phyloP scores from a whole-genome alignment of 768 basidiomycete genomes.

The Amanita subjunquillea region DNA sequence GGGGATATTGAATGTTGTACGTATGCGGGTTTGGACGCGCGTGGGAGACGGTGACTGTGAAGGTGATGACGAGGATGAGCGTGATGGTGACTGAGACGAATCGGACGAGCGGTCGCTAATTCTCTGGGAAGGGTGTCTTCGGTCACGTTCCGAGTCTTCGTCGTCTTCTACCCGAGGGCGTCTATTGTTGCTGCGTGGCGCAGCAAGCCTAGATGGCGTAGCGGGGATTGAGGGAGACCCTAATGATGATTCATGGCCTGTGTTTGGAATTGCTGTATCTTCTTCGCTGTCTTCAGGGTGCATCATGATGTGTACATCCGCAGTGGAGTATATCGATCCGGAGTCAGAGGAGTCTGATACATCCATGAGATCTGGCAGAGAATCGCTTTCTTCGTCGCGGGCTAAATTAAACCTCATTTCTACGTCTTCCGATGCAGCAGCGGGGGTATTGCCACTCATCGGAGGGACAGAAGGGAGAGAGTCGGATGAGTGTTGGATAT shows the following conservation, averaged over 20 bases:
- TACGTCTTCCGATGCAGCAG: not conserved
- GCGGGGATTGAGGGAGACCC: slow-evolving; percentile 1
- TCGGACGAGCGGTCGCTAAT: slow-evolving; percentile 16
- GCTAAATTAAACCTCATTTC: not conserved
- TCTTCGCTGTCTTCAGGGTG: not conserved
- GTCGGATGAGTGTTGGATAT: not conserved
- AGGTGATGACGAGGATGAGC: slow-evolving; percentile 9
- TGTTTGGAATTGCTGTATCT: not conserved
- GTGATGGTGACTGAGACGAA: slow-evolving; percentile 9
- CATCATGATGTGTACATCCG: slow-evolving; percentile 5
- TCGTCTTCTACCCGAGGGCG: slow-evolving; percentile 56
- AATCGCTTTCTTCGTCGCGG: slow-evolving; percentile 15
- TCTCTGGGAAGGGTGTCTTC: slow-evolving; percentile 57
- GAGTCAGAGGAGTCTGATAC: not conserved
- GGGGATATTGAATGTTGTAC: slow-evolving; percentile 5
- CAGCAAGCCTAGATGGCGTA: slow-evolving; percentile 6
- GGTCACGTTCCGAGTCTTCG: slow-evolving; percentile 48
- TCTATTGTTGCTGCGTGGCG: slow-evolving; percentile 21
- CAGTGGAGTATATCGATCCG: not conserved
- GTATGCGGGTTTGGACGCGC: slow-evolving; percentile 5
- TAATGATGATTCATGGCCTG: not conserved
- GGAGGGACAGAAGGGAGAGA: not conserved
- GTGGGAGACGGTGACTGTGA: slow-evolving; percentile 7
- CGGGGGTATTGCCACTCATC: not conserved
- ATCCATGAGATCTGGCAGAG: slow-evolving; percentile 18